Base-by-base conservation (phyloP, 2,329 filamentous ascomycete species). In the Curvularia lunata region DNA sequence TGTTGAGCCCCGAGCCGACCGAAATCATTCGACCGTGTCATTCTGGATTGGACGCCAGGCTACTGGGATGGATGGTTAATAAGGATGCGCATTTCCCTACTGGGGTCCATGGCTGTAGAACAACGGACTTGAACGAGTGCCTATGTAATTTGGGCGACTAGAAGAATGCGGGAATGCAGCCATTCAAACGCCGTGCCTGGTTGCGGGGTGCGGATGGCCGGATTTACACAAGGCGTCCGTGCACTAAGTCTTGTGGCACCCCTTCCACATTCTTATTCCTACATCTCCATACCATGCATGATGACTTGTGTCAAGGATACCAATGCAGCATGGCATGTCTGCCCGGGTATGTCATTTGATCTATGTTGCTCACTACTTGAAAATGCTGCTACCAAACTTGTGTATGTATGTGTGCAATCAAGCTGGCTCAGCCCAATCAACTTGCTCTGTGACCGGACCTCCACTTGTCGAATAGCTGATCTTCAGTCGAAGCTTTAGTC, bases 361-460 rank as follows among this genome's bases (percentile, higher is more conserved):
- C 52, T 53, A 62, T 46, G 23, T n/a, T 53, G 48, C 23, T 52
- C 40, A 43, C 56, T 52, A 56, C 42, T 30, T 58, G 41, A 48
- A 49, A 38, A 56, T 47, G 21, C 47, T 48, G 37, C 56, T 49
- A 42, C 42, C 43, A 52, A 38, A 47, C n/a, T 18, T 19, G n/a
- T 30, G 6, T 30, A 32, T 30, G 43, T 12, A 21, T 54, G 25
- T 25, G 21, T 49, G 40, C 46, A n/a, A n/a, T 59, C 68, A 76
- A 52, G 71, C 66, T 23, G 92, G 88, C 79, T 99, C 95, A 28
- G 91, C 89, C 95, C 95, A 99, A 80, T 97, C 96, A 57, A 98
- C 92, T 79, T 98, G 93, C 72, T 99, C 95, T 74, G 90, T 89
- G 18, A 96, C 84, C 61, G 89, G 85, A 51, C 87, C 87, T 23